Evolutionary conservation across 2,329 filamentous ascomycete species (phyloP).

Genomic region (Fusarium sp.): DNA sequence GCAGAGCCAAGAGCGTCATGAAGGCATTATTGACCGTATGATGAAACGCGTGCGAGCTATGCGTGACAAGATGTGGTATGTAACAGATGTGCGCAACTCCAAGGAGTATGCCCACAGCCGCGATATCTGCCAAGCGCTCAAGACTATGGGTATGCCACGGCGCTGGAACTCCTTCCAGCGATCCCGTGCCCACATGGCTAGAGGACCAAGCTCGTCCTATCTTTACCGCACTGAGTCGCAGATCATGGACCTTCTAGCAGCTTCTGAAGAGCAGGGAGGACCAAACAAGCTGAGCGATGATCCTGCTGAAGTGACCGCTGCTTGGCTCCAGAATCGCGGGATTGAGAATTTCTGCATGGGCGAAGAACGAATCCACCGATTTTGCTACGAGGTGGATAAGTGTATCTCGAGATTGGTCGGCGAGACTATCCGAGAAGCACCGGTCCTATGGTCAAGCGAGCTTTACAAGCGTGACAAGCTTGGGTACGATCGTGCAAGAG

Average conservation of each 20-base stretch:
- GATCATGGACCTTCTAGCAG: constrained; percentile 87
- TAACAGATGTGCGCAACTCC: constrained; percentile 91
- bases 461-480: constrained; percentile 83
- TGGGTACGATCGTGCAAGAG: constrained; percentile 61
- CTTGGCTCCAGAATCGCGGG: constrained; percentile 83
- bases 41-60: constrained; percentile 78
- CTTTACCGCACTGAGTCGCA: constrained; percentile 85
- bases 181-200: constrained; percentile 59
- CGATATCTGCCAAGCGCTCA: constrained; percentile 86
- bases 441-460: constrained; percentile 92
- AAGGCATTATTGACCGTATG: constrained; percentile 78
- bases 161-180: constrained; percentile 64
- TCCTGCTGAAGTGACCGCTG: constrained; percentile 84
- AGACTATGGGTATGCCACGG: constrained; percentile 83
- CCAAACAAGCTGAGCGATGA: constrained; percentile 97
- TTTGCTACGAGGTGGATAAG: constrained; percentile 88
- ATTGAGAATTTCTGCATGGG: constrained; percentile 95
- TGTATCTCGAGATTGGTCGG: constrained; percentile 88
- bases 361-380: constrained; percentile 93
- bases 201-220: constrained; percentile 67
- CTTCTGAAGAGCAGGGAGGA: constrained; percentile 83
- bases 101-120: constrained; percentile 87
- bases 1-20: constrained; percentile 82
- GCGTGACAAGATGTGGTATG: constrained; percentile 98
- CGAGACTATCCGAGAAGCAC: constrained; percentile 83